These are phyloP conservation scores for Hyaloscypha hepaticicola DNA, from an alignment of 495 filamentous ascomycete genomes.

Conservation along the genomic window DNA sequence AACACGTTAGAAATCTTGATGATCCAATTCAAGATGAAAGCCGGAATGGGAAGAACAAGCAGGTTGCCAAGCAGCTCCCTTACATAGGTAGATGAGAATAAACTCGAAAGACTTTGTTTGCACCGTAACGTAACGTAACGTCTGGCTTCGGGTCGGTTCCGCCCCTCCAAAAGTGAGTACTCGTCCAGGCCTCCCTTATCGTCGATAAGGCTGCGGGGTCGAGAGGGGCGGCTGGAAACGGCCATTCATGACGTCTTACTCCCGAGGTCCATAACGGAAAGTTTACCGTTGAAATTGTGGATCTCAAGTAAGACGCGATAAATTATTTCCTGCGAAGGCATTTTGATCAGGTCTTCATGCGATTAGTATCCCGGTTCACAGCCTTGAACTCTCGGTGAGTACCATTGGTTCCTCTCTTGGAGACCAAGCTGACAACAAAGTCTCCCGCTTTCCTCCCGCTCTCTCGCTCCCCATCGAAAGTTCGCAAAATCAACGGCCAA, in stretches of 20 bases:
- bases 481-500: conserved; percentile 7
- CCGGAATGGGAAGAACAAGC: not conserved
- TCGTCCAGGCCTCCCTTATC: not conserved
- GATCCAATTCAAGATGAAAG: not conserved
- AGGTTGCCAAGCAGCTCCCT: no score
- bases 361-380: not conserved
- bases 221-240: not conserved
- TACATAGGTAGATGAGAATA: not conserved
- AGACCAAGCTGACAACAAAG: not conserved
- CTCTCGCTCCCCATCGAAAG: not conserved
- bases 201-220: not conserved
- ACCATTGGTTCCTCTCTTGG: not conserved
- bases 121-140: no score
- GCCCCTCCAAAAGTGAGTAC: not conserved
- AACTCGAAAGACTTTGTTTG: no score
- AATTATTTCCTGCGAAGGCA: not conserved
- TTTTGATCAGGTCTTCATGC: not conserved
- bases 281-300: no score
- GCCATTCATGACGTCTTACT: not conserved
- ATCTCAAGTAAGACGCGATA: not conserved
- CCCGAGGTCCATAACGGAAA: no score
- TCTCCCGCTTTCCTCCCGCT: not conserved
- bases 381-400: not conserved
- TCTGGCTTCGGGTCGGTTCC: no score
- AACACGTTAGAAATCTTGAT: not conserved